A percentile compares a stretch with the other conserved stretches of the same genome.
phyloP scores from a whole-genome alignment of 2,329 filamentous ascomycete species.

The Penicillium sp. region DNA sequence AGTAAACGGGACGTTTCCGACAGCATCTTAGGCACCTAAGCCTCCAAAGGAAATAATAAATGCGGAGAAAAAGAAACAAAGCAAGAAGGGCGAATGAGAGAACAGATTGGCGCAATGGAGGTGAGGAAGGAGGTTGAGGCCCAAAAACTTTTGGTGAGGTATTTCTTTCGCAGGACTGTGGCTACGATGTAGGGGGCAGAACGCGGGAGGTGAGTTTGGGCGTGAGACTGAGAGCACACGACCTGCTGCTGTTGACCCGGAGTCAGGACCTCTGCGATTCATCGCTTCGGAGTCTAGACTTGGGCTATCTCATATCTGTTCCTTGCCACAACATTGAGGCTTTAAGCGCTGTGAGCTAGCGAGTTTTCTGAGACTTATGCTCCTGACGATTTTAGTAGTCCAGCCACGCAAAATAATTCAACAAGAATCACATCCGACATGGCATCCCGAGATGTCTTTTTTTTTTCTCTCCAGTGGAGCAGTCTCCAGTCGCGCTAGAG shows the following conservation, averaged over 20 bases:
- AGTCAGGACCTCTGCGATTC: not conserved
- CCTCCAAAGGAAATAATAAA: constrained; percentile 17
- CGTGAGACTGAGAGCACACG: not conserved
- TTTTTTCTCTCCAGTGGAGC: constrained; percentile 21
- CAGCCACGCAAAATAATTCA: not conserved
- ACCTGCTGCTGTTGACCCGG: constrained; percentile 7
- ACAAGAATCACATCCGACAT: constrained; percentile 19
- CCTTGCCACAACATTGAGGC: not conserved
- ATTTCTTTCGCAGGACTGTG: constrained; percentile 27
- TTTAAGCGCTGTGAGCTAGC: not conserved
- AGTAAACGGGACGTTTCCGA: constrained; percentile 30
- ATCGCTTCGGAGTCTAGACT: not conserved
- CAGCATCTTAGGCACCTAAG: constrained; percentile 11
- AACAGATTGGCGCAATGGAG: not conserved
- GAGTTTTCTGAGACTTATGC: not conserved
- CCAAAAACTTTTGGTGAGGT: constrained; percentile 20
- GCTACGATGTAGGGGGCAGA: constrained; percentile 30
- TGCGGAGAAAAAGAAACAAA: constrained; percentile 27
- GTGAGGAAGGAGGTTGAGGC: constrained; percentile 3
- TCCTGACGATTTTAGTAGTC: not conserved
- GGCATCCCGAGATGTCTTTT: constrained; percentile 19
- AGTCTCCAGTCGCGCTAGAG: constrained; percentile 11
- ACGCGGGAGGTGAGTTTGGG: constrained; percentile 11
- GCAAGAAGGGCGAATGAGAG: constrained; percentile 13
- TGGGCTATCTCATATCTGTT: not conserved